phyloP scores from a whole-genome alignment of 768 basidiomycete genomes.

The Cystobasidium onofrii region DNA sequence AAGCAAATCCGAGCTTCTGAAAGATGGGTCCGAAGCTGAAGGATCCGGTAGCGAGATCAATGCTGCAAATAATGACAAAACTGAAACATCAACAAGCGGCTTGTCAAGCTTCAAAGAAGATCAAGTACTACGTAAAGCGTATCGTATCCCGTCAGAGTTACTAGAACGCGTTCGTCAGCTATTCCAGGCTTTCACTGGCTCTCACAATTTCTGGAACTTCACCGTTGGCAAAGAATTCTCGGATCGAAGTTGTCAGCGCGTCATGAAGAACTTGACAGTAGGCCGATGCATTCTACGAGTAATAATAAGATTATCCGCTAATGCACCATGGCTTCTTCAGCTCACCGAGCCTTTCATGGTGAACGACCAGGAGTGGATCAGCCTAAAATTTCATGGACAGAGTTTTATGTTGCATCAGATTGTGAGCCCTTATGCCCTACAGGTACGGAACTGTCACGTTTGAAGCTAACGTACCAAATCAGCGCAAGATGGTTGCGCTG shows the following conservation, averaged over 20 bases:
- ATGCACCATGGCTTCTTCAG: too few relatives aligned
- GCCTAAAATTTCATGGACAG: conserved; percentile 86
- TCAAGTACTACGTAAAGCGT: conserved; percentile 47
- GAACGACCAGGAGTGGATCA: conserved; percentile 89
- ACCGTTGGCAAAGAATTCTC: conserved; percentile 77
- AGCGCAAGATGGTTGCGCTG: conserved; percentile 96
- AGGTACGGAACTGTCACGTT: too few relatives aligned
- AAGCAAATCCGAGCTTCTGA: neutral
- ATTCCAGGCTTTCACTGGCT: conserved; percentile 65
- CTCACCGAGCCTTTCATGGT: conserved; percentile 77
- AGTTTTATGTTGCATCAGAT: conserved; percentile 99
- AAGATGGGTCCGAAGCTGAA: neutral
- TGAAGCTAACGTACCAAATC: too few relatives aligned
- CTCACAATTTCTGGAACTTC: conserved; percentile 97
- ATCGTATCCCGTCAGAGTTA: conserved; percentile 57
- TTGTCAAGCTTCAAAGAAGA: conserved; percentile 33
- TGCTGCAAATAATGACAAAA: neutral
- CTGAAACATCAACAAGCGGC: neutral
- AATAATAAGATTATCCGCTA: too few relatives aligned
- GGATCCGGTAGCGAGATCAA: neutral
- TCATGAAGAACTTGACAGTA: conserved; percentile 81
- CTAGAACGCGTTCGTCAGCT: conserved; percentile 55
- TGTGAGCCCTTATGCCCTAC: too few relatives aligned
- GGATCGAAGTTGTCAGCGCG: conserved; percentile 72
- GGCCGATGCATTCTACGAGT: too few relatives aligned